A percentile compares a stretch with the other conserved stretches of the same genome.
These are phyloP conservation scores for Rhodotorula sp. DNA, from an alignment of 1,284 basidiomycete genomes.

Conservation along the genomic window DNA sequence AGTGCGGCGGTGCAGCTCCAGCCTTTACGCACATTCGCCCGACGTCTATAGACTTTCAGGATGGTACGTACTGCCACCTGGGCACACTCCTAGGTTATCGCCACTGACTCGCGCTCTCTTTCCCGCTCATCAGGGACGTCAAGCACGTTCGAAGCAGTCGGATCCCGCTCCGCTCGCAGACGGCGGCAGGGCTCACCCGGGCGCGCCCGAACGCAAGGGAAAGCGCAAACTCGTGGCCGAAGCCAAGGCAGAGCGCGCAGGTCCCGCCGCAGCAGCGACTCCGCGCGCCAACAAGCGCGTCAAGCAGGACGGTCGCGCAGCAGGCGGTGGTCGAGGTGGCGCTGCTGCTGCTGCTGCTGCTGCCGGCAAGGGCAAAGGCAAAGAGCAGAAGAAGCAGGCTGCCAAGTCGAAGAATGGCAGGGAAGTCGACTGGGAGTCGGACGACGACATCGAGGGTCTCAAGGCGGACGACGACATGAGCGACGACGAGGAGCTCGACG, in stretches of 20 bases:
- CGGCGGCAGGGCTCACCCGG: conserved; percentile 30
- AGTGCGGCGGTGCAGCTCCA: not conserved
- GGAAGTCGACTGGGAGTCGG: conserved; percentile 27
- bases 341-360: not conserved
- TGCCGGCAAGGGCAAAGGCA: not conserved
- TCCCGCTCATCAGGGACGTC: conserved; percentile 24
- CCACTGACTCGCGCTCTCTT: not conserved
- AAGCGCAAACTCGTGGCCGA: conserved; percentile 37
- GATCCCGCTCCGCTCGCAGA: conserved; percentile 32
- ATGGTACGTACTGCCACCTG: not conserved
- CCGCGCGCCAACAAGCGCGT: not conserved
- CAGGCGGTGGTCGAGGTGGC: too few relatives aligned
- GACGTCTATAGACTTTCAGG: not conserved
- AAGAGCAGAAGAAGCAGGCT: not conserved
- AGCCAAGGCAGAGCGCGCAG: conserved; percentile 21
- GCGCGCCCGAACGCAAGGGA: conserved; percentile 28
- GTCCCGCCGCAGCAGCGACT: not conserved
- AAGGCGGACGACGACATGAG: conserved; percentile 29
- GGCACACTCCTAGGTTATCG: not conserved
- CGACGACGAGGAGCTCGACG: conserved; percentile 22
- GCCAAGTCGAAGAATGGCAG: conserved; percentile 14
- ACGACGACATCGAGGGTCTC: conserved; percentile 33
- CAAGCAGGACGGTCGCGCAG: not conserved
- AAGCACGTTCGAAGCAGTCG: conserved; percentile 35
- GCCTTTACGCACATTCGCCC: not conserved